Base-by-base conservation (phyloP, 2,329 filamentous ascomycete species). In the Fonsecaea erecta region DNA sequence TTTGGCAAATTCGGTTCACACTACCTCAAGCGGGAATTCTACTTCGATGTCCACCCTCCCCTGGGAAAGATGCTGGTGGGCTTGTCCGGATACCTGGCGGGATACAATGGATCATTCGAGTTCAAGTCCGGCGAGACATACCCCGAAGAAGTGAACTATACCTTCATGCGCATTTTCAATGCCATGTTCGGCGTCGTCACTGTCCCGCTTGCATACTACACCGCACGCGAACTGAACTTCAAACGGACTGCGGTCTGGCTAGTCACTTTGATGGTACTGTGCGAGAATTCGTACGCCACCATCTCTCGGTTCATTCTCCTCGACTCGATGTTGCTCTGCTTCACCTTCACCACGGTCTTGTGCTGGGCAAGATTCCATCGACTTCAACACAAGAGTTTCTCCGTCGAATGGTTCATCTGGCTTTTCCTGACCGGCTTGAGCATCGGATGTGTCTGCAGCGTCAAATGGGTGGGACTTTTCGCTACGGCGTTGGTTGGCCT, bases 81-180 rank as follows among this genome's bases (percentile, higher is more conserved):
- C 68, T 85, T 99, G 58, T 98, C 95, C 6, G 95, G 95, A 76
- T 96, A 96, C 76, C 85, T 99, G 67, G 96, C 94, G 71, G 94
- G 94, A 71, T 99, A 99, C 84, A 99, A 99, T 82, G 95, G 95
- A 64, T 96, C 94, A 3, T 99, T 99, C 80, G 95, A 99, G 76
- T 99, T 99, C 86, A 99, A 99, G 80, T 98, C 94, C 60, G 95
- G 95, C 77, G 95, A 98, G 76, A 93, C 87, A 61, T 99, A 99
- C 77, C 95, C 95, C 11, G 87, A 89, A 72, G 92, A 98, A 74
- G 85, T 99, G 75, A 90, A 99, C 83, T 99, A 96, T 79, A 96
- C 93, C 73, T 97, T 97, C 76, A 99, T 99, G 96, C 92, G 95
- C 73, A 86, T 94, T 67, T 99, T 99, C 86, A 99, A 98, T 78